Conservation (phyloP, 2,329 filamentous ascomycete species). For the Corniculantispora saksenae region DNA sequence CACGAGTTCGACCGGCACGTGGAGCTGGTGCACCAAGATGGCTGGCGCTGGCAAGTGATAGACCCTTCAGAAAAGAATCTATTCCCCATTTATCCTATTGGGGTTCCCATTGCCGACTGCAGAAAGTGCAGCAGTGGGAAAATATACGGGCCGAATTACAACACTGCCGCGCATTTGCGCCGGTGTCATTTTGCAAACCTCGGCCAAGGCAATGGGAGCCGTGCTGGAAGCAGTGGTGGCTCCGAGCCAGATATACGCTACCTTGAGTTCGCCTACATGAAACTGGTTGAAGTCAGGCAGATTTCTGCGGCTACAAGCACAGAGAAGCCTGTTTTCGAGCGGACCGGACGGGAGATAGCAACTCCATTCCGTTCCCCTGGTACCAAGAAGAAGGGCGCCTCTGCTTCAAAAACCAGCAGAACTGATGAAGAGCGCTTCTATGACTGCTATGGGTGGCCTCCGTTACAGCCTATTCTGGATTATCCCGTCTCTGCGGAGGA, state of each 20-base stretch:
- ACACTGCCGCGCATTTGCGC: conserved; percentile 86
- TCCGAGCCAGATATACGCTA: conserved; percentile 56
- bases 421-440: no score
- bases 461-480: no score
- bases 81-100: conserved; percentile 42
- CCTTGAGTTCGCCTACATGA: conserved; percentile 58
- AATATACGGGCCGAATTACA: conserved; percentile 89
- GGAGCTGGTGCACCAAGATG: background rate
- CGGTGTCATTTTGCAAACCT: conserved; percentile 78
- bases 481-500: no score
- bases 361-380: no score
- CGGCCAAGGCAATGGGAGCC: conserved; percentile 38
- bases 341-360: no score
- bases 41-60: background rate
- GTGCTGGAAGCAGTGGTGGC: conserved; percentile 52
- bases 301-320: conserved; percentile 40
- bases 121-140: conserved; percentile 79
- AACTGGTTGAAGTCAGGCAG: conserved; percentile 54
- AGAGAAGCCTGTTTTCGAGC: no score
- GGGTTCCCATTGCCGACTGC: conserved; percentile 73
- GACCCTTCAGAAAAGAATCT: background rate
- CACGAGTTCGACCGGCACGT: background rate
- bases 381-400: no score
- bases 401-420: no score
- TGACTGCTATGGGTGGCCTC: no score